A percentile compares a stretch with the other conserved stretches of the same genome.
Evolutionary conservation across 768 basidiomycete species (phyloP).

Genomic region (Tricholoma hemisulphureum): DNA sequence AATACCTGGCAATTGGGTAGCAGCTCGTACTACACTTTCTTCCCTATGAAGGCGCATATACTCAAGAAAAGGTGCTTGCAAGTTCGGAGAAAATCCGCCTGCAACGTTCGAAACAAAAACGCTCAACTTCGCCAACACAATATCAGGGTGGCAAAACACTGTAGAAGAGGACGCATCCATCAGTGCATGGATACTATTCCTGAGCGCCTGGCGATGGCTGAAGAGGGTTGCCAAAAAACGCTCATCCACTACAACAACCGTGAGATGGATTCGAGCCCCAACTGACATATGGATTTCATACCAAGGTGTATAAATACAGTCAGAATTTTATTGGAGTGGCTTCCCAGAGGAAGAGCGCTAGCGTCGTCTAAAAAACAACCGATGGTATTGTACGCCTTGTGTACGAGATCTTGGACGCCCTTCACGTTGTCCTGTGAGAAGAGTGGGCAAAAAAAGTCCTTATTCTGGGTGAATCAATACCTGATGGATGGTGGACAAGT

Average conservation of each 20-base stretch:
- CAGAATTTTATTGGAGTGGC: background rate
- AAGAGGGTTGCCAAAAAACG: constrained; percentile 45
- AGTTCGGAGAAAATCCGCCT: constrained; percentile 22
- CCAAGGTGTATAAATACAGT: constrained; percentile 15
- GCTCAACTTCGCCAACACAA: constrained; percentile 53
- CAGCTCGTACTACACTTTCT: constrained; percentile 54
- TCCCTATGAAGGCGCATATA: constrained; percentile 42
- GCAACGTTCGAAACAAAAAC: constrained; percentile 27
- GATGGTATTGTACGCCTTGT: constrained; percentile 20
- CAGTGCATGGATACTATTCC: constrained; percentile 12
- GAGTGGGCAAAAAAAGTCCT: background rate
- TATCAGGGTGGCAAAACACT: constrained; percentile 66
- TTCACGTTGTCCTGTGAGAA: constrained; percentile 12
- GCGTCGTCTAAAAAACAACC: constrained; percentile 16
- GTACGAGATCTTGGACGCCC: constrained; percentile 15
- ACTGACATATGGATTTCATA: constrained; percentile 20
- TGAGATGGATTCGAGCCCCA: constrained; percentile 11
- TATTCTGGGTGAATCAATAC: constrained; percentile 6
- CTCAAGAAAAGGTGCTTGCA: constrained; percentile 22
- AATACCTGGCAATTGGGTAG: constrained; percentile 67
- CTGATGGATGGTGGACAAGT: constrained; percentile 9
- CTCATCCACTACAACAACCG: constrained; percentile 23
- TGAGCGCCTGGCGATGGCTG: constrained; percentile 49
- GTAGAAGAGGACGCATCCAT: constrained; percentile 37
- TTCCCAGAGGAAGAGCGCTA: constrained; percentile 1